Evolutionary conservation across 768 basidiomycete species (phyloP).

Genomic region (Termitomyces sp.): DNA sequence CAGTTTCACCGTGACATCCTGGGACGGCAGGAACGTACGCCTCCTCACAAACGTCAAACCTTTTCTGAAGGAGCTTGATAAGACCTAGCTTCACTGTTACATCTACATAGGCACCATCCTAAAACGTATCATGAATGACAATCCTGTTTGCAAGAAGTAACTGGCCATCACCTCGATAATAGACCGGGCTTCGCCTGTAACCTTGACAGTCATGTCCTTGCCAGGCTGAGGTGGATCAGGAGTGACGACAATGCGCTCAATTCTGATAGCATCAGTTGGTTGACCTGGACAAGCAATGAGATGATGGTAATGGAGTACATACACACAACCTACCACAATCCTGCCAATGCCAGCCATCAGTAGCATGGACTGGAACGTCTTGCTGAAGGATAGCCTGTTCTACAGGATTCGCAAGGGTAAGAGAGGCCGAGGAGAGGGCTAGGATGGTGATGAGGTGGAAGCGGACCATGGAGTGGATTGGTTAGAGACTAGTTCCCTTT

Average conservation of each 20-base stretch:
- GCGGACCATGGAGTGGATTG: slow-evolving; percentile 17
- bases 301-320: neutral
- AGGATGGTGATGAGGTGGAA: slow-evolving; percentile 15
- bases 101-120: slow-evolving; percentile 91
- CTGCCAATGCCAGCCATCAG: slow-evolving; percentile 55
- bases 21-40: slow-evolving; percentile 56
- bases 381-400: slow-evolving; percentile 20
- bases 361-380: slow-evolving; percentile 23
- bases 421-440: slow-evolving; percentile 18
- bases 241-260: slow-evolving; percentile 64
- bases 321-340: slow-evolving; percentile 62
- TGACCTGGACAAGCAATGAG: slow-evolving; percentile 31
- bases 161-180: slow-evolving; percentile 54
- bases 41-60: slow-evolving; percentile 88
- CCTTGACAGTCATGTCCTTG: slow-evolving; percentile 80
- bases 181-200: slow-evolving; percentile 51
- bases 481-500: slow-evolving; percentile 13
- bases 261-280: slow-evolving; percentile 41
- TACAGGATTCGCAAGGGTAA: slow-evolving; percentile 13
- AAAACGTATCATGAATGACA: neutral
- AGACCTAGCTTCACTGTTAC: slow-evolving; percentile 92
- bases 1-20: neutral
- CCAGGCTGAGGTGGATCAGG: slow-evolving; percentile 93
- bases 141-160: neutral
- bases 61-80: slow-evolving; percentile 80